These are phyloP conservation scores for Amoebophrya sp. DNA, from an alignment of 169 alveolate genomes.

Conservation along the genomic window DNA sequence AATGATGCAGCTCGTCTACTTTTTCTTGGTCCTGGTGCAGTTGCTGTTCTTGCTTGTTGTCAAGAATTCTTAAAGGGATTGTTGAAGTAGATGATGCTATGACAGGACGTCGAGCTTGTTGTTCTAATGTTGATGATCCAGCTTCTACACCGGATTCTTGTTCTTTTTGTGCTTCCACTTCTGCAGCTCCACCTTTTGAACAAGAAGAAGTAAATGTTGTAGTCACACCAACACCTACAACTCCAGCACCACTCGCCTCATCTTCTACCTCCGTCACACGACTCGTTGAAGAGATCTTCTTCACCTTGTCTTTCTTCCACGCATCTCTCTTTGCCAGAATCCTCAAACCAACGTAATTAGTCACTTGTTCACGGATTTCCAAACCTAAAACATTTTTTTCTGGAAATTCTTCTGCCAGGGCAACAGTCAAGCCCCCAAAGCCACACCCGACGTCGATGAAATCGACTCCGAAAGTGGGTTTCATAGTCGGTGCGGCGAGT, in stretches of 20 bases:
- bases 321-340: constrained; percentile 51
- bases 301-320: not conserved
- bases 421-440: constrained; percentile 72
- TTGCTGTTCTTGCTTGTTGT: not conserved
- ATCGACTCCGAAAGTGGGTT: constrained; percentile 33
- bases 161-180: not conserved
- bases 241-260: not conserved
- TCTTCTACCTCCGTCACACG: not conserved
- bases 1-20: not conserved
- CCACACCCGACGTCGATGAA: constrained; percentile 80
- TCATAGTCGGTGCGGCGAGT: not conserved
- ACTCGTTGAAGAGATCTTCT: not conserved
- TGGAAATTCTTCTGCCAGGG: constrained; percentile 61
- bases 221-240: not conserved
- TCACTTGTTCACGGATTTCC: constrained; percentile 74
- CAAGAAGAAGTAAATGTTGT: not conserved
- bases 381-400: constrained; percentile 63
- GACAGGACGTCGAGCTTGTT: not conserved
- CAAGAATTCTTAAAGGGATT: not conserved
- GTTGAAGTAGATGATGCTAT: not conserved
- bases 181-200: not conserved
- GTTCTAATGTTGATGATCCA: not conserved
- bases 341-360: constrained; percentile 74
- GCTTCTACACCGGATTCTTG: not conserved
- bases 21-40: not conserved